Base-by-base conservation (phyloP, 1,284 basidiomycete species). In the Ustilago xerochloae region DNA sequence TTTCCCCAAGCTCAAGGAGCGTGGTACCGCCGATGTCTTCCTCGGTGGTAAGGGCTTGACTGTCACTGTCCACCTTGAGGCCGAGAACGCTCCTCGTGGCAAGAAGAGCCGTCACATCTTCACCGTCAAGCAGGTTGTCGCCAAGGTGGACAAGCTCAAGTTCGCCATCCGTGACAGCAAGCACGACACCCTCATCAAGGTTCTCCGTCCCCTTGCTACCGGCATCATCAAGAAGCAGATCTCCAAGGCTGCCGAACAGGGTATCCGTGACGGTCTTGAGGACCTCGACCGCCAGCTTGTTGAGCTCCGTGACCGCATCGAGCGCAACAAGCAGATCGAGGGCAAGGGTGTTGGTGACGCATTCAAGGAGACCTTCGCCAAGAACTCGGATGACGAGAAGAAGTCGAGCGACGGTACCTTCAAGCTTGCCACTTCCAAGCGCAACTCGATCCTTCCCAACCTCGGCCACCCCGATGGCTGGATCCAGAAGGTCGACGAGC, bases 101-200 rank as follows among this genome's bases (percentile, higher is more conserved):
- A 54, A 49, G 50, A 72, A 75, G 59, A 59, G 58, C 48, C 69
- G 62, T 38, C 82, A 90, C 53, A 89, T 93, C 13, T 94, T 94
- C 88, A 88, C 89, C 72, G 91, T 95, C 68, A 88, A 91, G 81
- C 86, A 89, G 63, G 91, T 94, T 20, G 86, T 90, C 62, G 91
- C 93, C 82, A 93, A 93, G 84, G 89, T 94, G 48, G 91, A 91
- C 79, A 89, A 90, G 51, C 89, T 97, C 78, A 93, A 92, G 86
- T 97, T 96, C 86, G 89, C 90, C 36, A 93, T 99, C 82, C 90
- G 93, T 16, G 94, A 96, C 80, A 90, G 85, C 79, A 97, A 96
- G 87, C 94, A 97, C 86, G 92, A 96, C 82, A 86, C 93, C 36
- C 85, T 97, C 57, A 96, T 96, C 88, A 95, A 93, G 87, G 91